Base-by-base conservation (phyloP, 164 flowering plant species). In the Santalum album region DNA sequence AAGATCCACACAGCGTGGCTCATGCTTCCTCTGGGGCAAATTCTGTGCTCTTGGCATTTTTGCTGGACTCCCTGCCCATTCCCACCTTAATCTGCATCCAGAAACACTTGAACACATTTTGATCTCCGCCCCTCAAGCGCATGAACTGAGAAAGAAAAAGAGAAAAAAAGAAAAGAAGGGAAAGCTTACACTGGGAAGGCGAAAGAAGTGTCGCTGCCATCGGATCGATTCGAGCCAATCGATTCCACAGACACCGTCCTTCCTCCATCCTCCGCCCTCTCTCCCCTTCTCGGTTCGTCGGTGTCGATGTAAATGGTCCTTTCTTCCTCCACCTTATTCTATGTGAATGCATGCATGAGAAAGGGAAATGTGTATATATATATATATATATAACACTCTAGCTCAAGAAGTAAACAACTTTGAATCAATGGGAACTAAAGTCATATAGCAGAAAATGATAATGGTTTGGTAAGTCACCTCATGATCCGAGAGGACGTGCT, bases 131-230 rank as follows among this genome's bases (percentile, higher is more conserved):
- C n/a, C n/a, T n/a, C n/a, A n/a, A n/a, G n/a, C n/a, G n/a, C n/a
- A n/a, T n/a, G n/a, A n/a, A n/a, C n/a, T n/a, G n/a, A n/a, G 10
- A 5, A 2, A 6, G 2, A 7, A 36, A 36, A 36, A 7, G 40
- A 2, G 2, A 27, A 36, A 18, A 34, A 19, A 19, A 9, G n/a
- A 21, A 15, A 25, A 14, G 22, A 27, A 47, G 23, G 11, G n/a
- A 20, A 5, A 20, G 65, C 81, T 63, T 72, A 78, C 86, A 67
- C 56, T 3, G 86, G 86, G 57, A 81, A 81, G 15, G 86, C 73
- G 52, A 81, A 76, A n/a, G 83, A 78, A 12, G 72, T 64, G 1
- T 54, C 62, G 56, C 86, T 74, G 68, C 69, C 56, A 19, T 74
- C 72, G 2, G 86, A 81, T 46, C 64, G 68, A 51, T 51, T 64